A percentile compares a stretch with the other conserved stretches of the same genome.
Evolutionary conservation across 306 rosid genomes (phyloP).

Genomic region (Oxytropis ochrocephala): DNA sequence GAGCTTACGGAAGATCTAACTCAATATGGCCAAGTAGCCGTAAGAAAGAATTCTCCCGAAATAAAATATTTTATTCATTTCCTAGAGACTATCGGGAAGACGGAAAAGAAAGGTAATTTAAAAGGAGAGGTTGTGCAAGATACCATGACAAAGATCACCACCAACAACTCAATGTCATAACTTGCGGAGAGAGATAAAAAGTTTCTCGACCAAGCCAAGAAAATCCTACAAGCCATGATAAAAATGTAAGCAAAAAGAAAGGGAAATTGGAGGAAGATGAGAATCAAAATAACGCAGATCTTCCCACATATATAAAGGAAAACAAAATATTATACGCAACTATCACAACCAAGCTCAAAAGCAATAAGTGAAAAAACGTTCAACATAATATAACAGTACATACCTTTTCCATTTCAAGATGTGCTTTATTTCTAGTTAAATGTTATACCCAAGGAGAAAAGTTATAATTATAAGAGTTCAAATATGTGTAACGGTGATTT

Average conservation of each 20-base stretch:
- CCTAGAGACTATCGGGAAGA: neutral
- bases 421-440: neutral
- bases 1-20: conserved; percentile 94
- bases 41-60: conserved; percentile 92
- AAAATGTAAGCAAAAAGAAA: conserved; percentile 30
- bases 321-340: neutral
- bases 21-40: conserved; percentile 63
- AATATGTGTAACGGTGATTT: neutral
- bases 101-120: neutral
- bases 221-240: conserved; percentile 56
- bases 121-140: conserved; percentile 8
- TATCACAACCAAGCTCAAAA: neutral
- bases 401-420: conserved; percentile 2
- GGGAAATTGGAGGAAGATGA: neutral
- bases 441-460: neutral
- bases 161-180: conserved; percentile 79
- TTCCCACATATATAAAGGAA: neutral
- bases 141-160: conserved; percentile 97
- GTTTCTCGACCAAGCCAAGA: conserved; percentile 89
- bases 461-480: neutral
- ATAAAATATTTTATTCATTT: conserved; percentile 20
- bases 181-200: conserved; percentile 76
- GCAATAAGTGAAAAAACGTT: neutral
- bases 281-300: neutral
- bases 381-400: neutral